phyloP scores from a whole-genome alignment of 441 rosid genomes.

The Sinapis alba region DNA sequence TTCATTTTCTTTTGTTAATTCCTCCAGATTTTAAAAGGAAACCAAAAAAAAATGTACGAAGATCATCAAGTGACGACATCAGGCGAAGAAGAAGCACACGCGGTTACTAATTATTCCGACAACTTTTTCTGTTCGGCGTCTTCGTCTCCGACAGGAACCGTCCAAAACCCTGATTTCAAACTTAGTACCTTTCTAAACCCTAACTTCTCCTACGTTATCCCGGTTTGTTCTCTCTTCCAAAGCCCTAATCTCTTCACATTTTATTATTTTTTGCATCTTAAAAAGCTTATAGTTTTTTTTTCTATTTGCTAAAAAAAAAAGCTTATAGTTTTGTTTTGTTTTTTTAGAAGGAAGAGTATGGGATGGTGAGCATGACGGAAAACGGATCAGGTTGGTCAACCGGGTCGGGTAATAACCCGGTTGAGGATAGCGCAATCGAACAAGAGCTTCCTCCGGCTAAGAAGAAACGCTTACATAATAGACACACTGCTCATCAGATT shows the following conservation, averaged over 20 bases:
- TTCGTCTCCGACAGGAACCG: constrained; percentile 23
- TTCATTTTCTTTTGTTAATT: background rate
- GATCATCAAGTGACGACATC: background rate
- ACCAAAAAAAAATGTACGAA: background rate
- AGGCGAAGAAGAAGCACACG: constrained; percentile 3
- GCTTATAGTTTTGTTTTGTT: background rate
- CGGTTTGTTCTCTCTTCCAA: constrained; percentile 15
- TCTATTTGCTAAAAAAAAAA: too few relatives aligned
- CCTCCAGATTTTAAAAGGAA: background rate
- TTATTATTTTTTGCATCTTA: too few relatives aligned
- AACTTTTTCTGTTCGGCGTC: constrained; percentile 20
- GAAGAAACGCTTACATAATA: constrained; percentile 3
- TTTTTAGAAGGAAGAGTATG: constrained; percentile 20
- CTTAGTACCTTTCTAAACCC: background rate
- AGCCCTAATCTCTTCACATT: constrained; percentile 4
- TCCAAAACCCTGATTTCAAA: background rate
- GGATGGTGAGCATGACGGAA: constrained; percentile 18
- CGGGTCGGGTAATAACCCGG: constrained; percentile 22
- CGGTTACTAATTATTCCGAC: constrained; percentile 1
- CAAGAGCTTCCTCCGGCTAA: background rate
- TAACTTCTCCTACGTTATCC: background rate
- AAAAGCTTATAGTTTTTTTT: background rate
- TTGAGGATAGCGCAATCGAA: constrained; percentile 5
- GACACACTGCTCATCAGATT: constrained; percentile 35
- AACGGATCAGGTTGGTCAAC: background rate